These are phyloP conservation scores for Diaporthe humulicola DNA, from an alignment of 2,329 filamentous ascomycete species.

Conservation along the genomic window DNA sequence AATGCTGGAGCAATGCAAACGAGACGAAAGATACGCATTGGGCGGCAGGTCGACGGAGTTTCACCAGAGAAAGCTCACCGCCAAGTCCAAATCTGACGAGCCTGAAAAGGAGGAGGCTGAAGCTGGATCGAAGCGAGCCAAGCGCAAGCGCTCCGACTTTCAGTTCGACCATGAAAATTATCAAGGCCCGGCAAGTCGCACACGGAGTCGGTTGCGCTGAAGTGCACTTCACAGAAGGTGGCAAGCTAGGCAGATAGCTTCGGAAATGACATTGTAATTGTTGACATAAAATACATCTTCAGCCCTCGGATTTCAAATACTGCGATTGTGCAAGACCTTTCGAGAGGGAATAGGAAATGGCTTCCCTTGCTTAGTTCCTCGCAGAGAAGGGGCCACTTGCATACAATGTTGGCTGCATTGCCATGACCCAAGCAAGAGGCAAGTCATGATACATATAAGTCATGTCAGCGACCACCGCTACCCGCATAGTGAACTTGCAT, in stretches of 20 bases:
- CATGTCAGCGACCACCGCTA: not conserved
- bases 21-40: not conserved
- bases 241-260: too few species aligned
- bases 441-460: not conserved
- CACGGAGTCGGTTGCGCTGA: conserved; percentile 7
- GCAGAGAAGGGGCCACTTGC: too few species aligned
- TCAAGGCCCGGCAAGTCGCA: not conserved
- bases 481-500: not conserved
- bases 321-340: too few species aligned
- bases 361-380: too few species aligned
- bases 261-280: too few species aligned
- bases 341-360: too few species aligned
- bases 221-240: not conserved
- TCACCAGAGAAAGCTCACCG: not conserved
- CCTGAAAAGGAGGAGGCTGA: not conserved
- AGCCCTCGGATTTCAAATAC: not conserved
- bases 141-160: not conserved
- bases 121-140: not conserved
- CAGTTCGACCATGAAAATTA: not conserved
- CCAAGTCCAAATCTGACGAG: not conserved
- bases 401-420: too few species aligned
- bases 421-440: too few species aligned
- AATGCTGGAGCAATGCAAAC: not conserved
- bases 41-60: too few species aligned
- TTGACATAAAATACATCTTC: not conserved